Evolutionary conservation across 257 asterid species (phyloP), one percentile per base, ranked within the genome.

Genomic region (Plantago major): DNA sequence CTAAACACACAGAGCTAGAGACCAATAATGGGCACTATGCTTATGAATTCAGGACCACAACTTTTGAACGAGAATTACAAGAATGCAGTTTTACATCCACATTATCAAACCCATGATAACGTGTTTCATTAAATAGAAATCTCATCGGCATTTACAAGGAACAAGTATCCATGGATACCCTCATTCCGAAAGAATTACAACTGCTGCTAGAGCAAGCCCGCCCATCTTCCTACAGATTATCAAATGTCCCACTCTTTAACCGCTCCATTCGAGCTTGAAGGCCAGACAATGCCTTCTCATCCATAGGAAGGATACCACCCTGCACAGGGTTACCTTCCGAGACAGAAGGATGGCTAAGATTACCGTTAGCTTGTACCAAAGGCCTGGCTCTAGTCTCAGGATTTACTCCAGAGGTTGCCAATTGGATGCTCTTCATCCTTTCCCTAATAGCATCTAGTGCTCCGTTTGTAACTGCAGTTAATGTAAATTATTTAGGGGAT

Each of bases 211-310:
- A 22, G 26, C 10, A 18, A 18, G 9, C 37, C 38, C 58, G 2
- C 17, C 58, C 17, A 19, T 16, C 26, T n/a, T 18, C 5, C 15
- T 16, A 11, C 30, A 83, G 55, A 47, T 86, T 81, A 78, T 93
- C 99, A 47, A 85, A 71, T 10, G 94, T 85, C 10, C 97, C 95
- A 51, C 95, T 87, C 80, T 93, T 93, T 38, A 89, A 76, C 81
- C 99, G 76, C 59, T 93, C 96, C 97, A 93, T 93, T 14, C 99
- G 96, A 33, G 99, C 99, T 70, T 93, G 99, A 55, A 93, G 96
- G 63, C 99, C 97, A 5, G 97, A 89, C 43, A 89, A 78, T 10
- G 97, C 99, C 73, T 79, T 87, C 83, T 93, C 99, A 46, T 93
- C 97, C 96, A 93, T 93, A 11, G 95, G 95, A 67, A 81, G 98